Conservation (phyloP, 2,329 filamentous ascomycete species). For the Colletotrichum karsti region DNA sequence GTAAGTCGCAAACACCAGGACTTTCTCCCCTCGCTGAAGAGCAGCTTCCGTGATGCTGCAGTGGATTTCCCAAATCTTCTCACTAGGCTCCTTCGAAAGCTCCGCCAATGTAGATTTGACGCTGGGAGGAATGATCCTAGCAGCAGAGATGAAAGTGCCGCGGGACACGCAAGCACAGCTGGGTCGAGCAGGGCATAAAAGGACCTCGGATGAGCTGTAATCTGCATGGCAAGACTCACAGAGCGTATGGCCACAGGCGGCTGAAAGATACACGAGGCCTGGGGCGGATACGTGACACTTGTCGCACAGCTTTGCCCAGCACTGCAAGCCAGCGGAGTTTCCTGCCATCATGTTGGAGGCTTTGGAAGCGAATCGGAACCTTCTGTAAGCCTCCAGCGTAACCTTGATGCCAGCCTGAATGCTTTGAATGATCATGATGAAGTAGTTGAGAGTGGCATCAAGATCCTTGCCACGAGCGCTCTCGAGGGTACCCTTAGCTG, state of each 20-base stretch:
- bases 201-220: neutral
- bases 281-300: neutral
- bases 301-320: neutral
- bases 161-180: neutral
- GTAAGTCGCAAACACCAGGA: constrained; percentile 49
- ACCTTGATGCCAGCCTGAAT: constrained; percentile 15
- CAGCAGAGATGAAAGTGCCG: neutral
- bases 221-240: neutral
- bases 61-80: constrained; percentile 35
- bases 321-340: neutral
- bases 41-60: constrained; percentile 33
- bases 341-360: neutral
- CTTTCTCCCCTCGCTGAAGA: constrained; percentile 27
- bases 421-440: constrained; percentile 32
- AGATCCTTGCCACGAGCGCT: constrained; percentile 27
- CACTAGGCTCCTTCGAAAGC: neutral
- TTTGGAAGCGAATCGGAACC: neutral
- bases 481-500: constrained; percentile 18
- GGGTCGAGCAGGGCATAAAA: neutral
- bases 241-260: constrained; percentile 19
- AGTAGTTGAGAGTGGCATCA: constrained; percentile 31
- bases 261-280: neutral
- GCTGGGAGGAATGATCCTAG: neutral
- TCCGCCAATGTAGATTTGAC: neutral
- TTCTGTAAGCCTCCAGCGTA: neutral